Evolutionary conservation across 345 rosid genomes (phyloP).

Genomic region (Abelmoschus esculentus): DNA sequence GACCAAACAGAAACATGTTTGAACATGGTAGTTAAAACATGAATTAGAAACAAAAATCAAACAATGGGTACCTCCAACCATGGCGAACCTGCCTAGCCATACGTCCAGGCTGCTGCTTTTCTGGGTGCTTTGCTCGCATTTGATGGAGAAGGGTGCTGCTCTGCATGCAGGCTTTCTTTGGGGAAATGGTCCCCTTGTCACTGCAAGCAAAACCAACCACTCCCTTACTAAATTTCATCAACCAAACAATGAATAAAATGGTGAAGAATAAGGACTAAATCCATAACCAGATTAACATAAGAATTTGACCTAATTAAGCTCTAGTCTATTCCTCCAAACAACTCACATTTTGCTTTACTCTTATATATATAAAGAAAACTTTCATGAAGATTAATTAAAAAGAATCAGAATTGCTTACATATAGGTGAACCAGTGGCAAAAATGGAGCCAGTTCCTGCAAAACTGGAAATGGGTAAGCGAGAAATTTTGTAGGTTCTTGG

Average conservation of each 20-base stretch:
- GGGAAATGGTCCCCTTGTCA: constrained; percentile 27
- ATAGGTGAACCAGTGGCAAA: constrained; percentile 68
- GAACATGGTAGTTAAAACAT: background rate
- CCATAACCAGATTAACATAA: no score
- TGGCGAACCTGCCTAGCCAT: constrained; percentile 89
- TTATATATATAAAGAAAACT: no score
- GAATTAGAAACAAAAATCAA: background rate
- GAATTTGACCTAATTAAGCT: no score
- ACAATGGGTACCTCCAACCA: constrained; percentile 58
- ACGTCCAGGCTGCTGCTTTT: constrained; percentile 57
- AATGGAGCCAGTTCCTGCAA: constrained; percentile 23
- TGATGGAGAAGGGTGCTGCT: constrained; percentile 41
- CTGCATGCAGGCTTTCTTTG: constrained; percentile 28
- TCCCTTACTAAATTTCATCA: background rate
- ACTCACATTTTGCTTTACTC: no score
- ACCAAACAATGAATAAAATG: background rate
- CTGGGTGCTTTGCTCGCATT: constrained; percentile 61
- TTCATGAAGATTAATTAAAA: background rate
- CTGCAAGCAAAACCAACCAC: constrained; percentile 21
- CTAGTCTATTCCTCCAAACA: no score
- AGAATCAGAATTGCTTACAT: constrained; percentile 23
- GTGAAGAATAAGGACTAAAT: no score
- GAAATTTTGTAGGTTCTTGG: constrained; percentile 18
- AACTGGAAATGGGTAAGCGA: constrained; percentile 29
- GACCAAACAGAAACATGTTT: background rate